A percentile compares a stretch with the other conserved stretches of the same genome.
Conservation (phyloP, 23 red algal genomes). For the Pyropia haitanensis region DNA sequence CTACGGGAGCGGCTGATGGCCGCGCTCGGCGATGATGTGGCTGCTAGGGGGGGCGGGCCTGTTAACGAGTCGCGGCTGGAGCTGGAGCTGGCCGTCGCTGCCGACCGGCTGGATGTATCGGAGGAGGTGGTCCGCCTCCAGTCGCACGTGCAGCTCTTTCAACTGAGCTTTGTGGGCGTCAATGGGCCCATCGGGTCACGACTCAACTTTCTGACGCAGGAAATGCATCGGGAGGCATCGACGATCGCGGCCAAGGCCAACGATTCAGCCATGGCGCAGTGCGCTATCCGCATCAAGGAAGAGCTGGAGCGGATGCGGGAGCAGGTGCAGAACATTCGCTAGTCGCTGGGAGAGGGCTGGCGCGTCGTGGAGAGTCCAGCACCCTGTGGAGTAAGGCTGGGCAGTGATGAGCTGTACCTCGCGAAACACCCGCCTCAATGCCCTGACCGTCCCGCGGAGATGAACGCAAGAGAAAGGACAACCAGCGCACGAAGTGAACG, state of each 20-base stretch:
- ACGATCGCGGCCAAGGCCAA: conserved; percentile 46
- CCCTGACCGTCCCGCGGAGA: too few relatives aligned
- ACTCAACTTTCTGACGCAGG: conserved; percentile 63
- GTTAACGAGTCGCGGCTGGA: conserved; percentile 19
- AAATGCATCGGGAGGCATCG: conserved; percentile 65
- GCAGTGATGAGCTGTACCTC: too few relatives aligned
- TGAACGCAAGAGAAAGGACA: too few relatives aligned
- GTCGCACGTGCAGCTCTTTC: conserved; percentile 58
- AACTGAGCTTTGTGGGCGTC: conserved; percentile 35
- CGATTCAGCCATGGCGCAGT: conserved; percentile 42
- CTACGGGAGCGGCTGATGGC: conserved; percentile 24
- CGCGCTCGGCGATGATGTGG: conserved; percentile 4
- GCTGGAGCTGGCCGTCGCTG: conserved; percentile 46
- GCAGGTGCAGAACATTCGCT: conserved; percentile 68
- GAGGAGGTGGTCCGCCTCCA: conserved; percentile 69
- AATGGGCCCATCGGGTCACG: conserved; percentile 48
- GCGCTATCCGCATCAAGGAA: conserved; percentile 60
- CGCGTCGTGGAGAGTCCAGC: too few relatives aligned
- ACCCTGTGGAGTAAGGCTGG: too few relatives aligned
- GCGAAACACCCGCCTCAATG: too few relatives aligned
- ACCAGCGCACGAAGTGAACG: too few relatives aligned
- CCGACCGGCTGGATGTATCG: conserved; percentile 50
- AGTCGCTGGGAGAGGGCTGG: neutral
- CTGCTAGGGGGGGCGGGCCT: neutral
- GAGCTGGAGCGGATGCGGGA: conserved; percentile 85